Evolutionary conservation across 768 basidiomycete genomes (phyloP).

Genomic region (Lactarius psammicola): DNA sequence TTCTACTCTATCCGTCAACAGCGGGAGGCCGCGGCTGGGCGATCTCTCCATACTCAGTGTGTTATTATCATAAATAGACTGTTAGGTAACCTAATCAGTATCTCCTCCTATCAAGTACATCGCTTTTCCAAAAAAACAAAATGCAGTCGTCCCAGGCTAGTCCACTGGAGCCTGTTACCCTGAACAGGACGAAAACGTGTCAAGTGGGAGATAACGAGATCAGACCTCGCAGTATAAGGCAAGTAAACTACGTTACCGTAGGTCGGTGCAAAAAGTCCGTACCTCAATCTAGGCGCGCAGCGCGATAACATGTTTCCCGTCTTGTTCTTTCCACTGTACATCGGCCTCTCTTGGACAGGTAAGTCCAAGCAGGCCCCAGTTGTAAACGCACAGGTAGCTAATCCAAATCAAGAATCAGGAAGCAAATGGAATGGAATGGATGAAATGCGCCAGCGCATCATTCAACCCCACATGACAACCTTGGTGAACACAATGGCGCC

Average conservation of each 20-base stretch:
- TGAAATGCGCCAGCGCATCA: not conserved
- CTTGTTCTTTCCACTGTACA: constrained; percentile 9
- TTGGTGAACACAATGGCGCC: constrained; percentile 29
- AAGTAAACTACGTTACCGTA: constrained; percentile 8
- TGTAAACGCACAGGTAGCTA: not conserved
- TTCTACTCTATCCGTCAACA: not conserved
- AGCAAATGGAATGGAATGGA: constrained; percentile 1
- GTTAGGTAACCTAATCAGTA: not conserved
- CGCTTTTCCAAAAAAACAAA: not conserved
- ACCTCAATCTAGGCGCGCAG: constrained; percentile 23
- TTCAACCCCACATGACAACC: constrained; percentile 30
- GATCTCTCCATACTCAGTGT: not conserved
- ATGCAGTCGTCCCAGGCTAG: not conserved
- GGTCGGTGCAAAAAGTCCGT: constrained; percentile 4
- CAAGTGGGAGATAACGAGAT: constrained; percentile 14
- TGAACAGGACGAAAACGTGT: constrained; percentile 6
- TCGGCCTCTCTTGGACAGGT: constrained; percentile 3
- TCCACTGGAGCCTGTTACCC: constrained; percentile 8
- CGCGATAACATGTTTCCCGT: constrained; percentile 9
- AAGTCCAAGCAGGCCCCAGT: not conserved
- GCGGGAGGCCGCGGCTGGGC: not conserved
- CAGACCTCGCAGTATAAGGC: constrained; percentile 7
- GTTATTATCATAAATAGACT: not conserved
- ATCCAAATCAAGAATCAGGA: constrained; percentile 2
- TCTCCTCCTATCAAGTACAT: not conserved